A percentile compares a stretch with the other conserved stretches of the same genome.
phyloP scores from a whole-genome alignment of 345 rosid genomes.

The Salix suchowensis region DNA sequence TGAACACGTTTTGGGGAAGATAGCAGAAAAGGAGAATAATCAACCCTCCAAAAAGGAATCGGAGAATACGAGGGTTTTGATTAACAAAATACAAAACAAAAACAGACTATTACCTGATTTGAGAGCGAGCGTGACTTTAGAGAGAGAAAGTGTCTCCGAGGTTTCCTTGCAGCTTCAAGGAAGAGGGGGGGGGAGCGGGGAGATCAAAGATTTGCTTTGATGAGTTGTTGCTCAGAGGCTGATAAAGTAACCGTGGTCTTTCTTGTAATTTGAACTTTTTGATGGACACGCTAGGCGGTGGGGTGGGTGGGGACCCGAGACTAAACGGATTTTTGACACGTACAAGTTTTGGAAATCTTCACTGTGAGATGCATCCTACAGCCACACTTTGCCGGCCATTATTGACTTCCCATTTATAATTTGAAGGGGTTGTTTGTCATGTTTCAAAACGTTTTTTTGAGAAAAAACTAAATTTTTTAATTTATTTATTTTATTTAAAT shows the following conservation, averaged over 20 bases:
- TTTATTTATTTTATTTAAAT: too few relatives aligned
- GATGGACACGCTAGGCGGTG: neutral
- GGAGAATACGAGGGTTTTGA: neutral
- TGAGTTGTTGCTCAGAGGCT: neutral
- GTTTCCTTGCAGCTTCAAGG: neutral
- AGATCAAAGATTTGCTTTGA: neutral
- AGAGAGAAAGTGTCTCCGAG: neutral
- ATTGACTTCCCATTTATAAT: neutral
- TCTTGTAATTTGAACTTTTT: neutral
- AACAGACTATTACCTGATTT: slow-evolving; percentile 2
- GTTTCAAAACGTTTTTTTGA: too few relatives aligned
- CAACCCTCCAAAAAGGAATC: neutral
- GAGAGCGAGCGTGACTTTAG: neutral
- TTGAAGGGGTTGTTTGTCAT: too few relatives aligned
- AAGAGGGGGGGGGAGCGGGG: neutral
- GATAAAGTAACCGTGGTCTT: neutral
- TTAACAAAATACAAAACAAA: neutral
- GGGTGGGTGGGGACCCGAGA: too few relatives aligned
- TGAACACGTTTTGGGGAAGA: neutral
- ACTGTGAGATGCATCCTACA: neutral
- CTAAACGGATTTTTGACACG: too few relatives aligned
- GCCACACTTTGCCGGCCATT: neutral
- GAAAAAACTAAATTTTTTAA: too few relatives aligned
- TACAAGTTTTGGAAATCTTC: too few relatives aligned
- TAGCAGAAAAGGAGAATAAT: neutral